Evolutionary conservation across 1,139 yeast genomes (phyloP), one percentile per base, ranked within the genome.

Genomic region (Yamadazyma triangularis): DNA sequence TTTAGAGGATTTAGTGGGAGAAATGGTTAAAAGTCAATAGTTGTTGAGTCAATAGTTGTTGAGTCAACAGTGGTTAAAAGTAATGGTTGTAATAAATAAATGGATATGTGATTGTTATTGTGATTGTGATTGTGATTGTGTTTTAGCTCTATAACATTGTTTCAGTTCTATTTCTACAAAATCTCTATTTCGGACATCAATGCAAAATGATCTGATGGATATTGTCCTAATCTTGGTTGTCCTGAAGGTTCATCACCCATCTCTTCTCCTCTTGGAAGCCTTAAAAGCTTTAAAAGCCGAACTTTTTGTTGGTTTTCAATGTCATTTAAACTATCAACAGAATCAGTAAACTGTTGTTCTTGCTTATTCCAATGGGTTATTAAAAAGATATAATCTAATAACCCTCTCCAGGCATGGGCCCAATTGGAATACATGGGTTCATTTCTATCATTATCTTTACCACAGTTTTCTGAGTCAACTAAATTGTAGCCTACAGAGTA

Each of bases 361-460:
- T 40, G 44, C n/a, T n/a, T n/a, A 26, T 57, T 47, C 83, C 85
- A 79, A 0, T 62, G 51, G 16, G 69, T 64, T 4, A 87, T 51
- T 3, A 79, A 66, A 40, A 86, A 82, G 9, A 88, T 77, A 50
- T 88, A 88, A 50, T 88, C 96, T 26, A 88, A 55, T 27, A 87
- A 58, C 0, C 96, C 96, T 40, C 88, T 69, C 95, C 95, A 88
- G 0, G 85, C 55, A 48, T 83, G 83, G 0, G 96, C 95, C 96
- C 96, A 88, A 48, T 88, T 88, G 4, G 96, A 86, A 42, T 86
- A 85, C 30, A 68, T 67, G 0, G 96, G 96, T 50, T 88, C 96
- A 28, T 73, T 69, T 39, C 79, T 61, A 16, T 73, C 73, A 40
- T 78, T 78, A 47, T 79, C 85, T 3, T 68, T 37, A 1, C 88